Percentiles rank a stretch among this genome's conserved stretches.
Conservation (phyloP, 495 filamentous ascomycete species). For the Usnea hakonensis region DNA sequence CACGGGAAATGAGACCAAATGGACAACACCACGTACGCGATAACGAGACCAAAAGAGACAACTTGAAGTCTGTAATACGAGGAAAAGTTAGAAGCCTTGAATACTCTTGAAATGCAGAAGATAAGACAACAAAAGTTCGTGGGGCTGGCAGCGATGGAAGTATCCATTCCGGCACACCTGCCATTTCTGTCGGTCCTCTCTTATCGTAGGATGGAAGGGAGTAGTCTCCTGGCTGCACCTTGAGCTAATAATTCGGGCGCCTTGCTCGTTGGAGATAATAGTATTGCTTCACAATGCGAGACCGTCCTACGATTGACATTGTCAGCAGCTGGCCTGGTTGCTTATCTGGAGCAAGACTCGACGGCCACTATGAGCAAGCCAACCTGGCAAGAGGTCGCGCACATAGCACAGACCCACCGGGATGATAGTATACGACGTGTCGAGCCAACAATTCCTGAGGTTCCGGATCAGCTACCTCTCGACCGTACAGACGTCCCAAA, state of each 20-base stretch:
- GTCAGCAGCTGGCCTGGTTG: neutral
- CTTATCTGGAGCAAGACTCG: neutral
- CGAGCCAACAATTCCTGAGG: conserved; percentile 30
- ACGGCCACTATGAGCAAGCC: conserved; percentile 15
- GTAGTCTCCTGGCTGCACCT: neutral
- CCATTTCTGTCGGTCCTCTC: neutral
- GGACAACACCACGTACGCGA: neutral
- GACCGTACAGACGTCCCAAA: conserved; percentile 35
- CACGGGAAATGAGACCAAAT: neutral
- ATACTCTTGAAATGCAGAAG: neutral
- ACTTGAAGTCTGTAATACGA: neutral
- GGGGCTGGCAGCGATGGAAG: neutral
- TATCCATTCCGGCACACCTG: conserved; percentile 2
- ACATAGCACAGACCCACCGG: conserved; percentile 30
- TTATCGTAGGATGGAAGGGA: neutral
- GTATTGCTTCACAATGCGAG: neutral
- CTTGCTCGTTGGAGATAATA: neutral
- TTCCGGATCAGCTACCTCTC: conserved; percentile 28
- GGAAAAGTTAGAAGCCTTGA: too few species aligned
- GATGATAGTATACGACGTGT: conserved; percentile 35
- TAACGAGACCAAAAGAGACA: neutral
- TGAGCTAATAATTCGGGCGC: neutral
- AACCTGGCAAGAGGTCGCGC: conserved; percentile 36
- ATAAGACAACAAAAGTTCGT: neutral
- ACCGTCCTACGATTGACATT: neutral